These are phyloP conservation scores for Fraxinus excelsior DNA, from an alignment of 257 asterid genomes.

Conservation along the genomic window DNA sequence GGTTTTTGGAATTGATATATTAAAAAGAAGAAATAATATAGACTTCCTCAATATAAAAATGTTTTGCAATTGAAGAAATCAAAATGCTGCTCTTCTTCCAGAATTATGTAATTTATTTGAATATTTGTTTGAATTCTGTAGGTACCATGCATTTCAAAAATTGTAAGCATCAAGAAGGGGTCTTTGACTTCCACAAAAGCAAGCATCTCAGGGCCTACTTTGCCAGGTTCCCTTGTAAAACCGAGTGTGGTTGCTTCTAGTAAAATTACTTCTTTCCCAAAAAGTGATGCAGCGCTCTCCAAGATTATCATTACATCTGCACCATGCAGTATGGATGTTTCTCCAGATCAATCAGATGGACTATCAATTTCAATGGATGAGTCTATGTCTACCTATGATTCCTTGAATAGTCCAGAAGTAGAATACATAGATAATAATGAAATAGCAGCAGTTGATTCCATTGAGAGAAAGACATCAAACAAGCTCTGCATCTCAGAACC, in stretches of 20 bases:
- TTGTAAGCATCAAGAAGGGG: conserved; percentile 67
- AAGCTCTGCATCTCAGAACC: conserved; percentile 69
- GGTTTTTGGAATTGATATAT: background rate
- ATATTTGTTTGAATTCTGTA: conserved; percentile 37
- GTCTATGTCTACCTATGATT: conserved; percentile 82
- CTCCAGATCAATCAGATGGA: conserved; percentile 60
- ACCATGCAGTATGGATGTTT: conserved; percentile 39
- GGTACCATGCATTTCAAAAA: conserved; percentile 71
- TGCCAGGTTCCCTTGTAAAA: conserved; percentile 41
- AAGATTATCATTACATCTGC: conserved; percentile 29
- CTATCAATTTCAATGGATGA: conserved; percentile 79
- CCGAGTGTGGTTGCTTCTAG: conserved; percentile 37
- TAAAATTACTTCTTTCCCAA: conserved; percentile 38
- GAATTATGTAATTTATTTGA: background rate
- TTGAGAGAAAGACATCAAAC: conserved; percentile 58
- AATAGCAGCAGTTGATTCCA: conserved; percentile 57
- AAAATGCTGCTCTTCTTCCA: background rate
- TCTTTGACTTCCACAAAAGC: conserved; percentile 44
- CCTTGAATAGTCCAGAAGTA: conserved; percentile 82
- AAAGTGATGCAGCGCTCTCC: conserved; percentile 35
- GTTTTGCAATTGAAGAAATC: background rate
- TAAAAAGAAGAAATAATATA: background rate
- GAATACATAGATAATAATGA: conserved; percentile 75
- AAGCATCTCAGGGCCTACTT: conserved; percentile 37
- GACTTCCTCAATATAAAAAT: no score